Base-by-base conservation (phyloP, 768 basidiomycete genomes). In the Chalciporus sphaerocephalus region DNA sequence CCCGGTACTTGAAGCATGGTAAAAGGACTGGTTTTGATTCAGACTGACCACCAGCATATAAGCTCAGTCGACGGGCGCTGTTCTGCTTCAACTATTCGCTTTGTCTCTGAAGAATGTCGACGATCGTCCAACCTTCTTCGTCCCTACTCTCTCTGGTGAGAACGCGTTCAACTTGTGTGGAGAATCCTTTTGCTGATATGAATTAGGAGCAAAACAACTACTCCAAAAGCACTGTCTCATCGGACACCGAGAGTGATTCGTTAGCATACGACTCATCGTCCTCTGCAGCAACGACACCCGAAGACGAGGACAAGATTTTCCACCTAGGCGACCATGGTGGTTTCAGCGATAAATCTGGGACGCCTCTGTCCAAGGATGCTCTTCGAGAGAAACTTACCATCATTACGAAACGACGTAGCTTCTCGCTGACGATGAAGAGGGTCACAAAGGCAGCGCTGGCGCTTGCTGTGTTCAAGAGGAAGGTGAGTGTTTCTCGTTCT, bases 241-340 rank as follows among this genome's bases (percentile, higher is more conserved):
- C 53, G 13, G 63, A 60, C 16, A 63, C 55, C 7, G 63, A 63
- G 9, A 16, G 15, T 9, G 55, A 52, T 38, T 60, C 50, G 38
- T 24, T 27, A 20, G 44, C 47, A 35, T 63, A 62, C 21, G 33
- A 33, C 5, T 35, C 50, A 0, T 63, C 61, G 36, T 63, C 63
- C 35, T 65, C 61, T 39, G 61, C 61, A 18, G 55, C 60, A 56
- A 63, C 61, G 37, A 63, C 61, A 11, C 61, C 61, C 33, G 64
- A 65, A 49, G 61, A 65, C 16, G 64, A 65, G 1, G 42, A 51
- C 2, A 24, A 57, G 37, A 49, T 28, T 6, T 65, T 62, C 38
- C 34, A 60, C 27, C 55, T 65, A 0, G 50, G 55, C 16, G n/a
- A 33, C 38, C 35, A 38, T 47, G 20, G 13, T 12, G 40, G 36